A percentile compares a stretch with the other conserved stretches of the same genome.
phyloP scores from a whole-genome alignment of 2,329 filamentous ascomycete genomes.

The Diaporthe humulicola region DNA sequence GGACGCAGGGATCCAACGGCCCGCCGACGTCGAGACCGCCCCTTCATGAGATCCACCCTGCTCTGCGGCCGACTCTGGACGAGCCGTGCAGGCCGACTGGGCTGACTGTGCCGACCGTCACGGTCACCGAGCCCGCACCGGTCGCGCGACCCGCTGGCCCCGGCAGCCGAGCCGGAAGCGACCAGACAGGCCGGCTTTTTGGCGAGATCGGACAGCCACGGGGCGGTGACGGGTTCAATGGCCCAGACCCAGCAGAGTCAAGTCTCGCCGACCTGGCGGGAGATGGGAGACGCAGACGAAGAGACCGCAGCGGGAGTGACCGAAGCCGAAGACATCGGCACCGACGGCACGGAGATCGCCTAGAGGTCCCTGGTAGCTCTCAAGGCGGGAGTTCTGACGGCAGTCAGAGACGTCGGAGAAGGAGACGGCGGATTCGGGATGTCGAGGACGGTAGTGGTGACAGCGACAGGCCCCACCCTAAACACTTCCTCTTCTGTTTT shows the following conservation, averaged over 20 bases:
- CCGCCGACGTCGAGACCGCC: slow-evolving; percentile 44
- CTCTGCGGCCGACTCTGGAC: slow-evolving; percentile 5
- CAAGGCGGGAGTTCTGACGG: slow-evolving; percentile 12
- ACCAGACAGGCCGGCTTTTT: slow-evolving; percentile 38
- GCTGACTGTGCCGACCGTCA: neutral
- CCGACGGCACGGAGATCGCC: slow-evolving; percentile 24
- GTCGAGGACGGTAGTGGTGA: slow-evolving; percentile 42
- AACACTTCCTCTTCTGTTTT: slow-evolving; percentile 66
- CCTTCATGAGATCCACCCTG: slow-evolving; percentile 33
- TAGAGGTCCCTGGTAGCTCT: slow-evolving; percentile 40
- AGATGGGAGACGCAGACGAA: slow-evolving; percentile 53
- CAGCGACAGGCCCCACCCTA: slow-evolving; percentile 47
- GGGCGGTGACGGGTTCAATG: slow-evolving; percentile 50
- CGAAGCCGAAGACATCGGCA: slow-evolving; percentile 21
- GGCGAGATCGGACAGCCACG: slow-evolving; percentile 11
- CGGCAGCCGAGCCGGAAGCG: slow-evolving; percentile 28
- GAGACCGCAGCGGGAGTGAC: slow-evolving; percentile 33
- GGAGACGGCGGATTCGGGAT: slow-evolving; percentile 34
- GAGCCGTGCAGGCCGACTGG: slow-evolving; percentile 15
- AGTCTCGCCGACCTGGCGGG: slow-evolving; percentile 60
- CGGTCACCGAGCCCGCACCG: slow-evolving; percentile 30
- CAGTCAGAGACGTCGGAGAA: slow-evolving; percentile 20
- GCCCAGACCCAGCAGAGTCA: slow-evolving; percentile 62
- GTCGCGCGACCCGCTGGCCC: slow-evolving; percentile 25
- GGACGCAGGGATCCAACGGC: slow-evolving; percentile 53